Evolutionary conservation across 2,329 filamentous ascomycete genomes (phyloP).

Genomic region (Pseudogymnoascus sp.): DNA sequence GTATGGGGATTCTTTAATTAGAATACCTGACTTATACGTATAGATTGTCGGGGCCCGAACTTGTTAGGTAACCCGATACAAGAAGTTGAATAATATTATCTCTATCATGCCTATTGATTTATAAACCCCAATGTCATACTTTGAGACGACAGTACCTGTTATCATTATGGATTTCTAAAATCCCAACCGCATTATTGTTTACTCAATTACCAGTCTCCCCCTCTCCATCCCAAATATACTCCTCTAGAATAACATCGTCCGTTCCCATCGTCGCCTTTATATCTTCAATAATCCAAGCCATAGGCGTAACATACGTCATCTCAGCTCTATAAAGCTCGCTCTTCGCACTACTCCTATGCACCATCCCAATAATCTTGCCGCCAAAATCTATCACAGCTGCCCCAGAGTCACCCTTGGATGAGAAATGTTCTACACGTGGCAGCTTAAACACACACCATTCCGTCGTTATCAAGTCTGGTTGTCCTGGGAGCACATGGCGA

Average conservation of each 20-base stretch:
- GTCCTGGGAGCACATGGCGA: not conserved
- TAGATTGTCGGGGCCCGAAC: not conserved
- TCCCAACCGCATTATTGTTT: not conserved
- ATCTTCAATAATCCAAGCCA: conserved; percentile 4
- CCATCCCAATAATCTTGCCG: not conserved
- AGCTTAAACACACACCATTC: not conserved
- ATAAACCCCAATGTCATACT: not conserved
- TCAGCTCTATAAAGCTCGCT: not conserved
- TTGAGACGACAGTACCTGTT: not conserved
- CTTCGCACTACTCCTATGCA: not conserved
- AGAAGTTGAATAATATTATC: not conserved
- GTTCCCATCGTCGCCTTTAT: not conserved
- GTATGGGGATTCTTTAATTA: not conserved
- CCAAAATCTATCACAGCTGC: not conserved
- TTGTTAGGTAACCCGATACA: not conserved
- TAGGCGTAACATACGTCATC: conserved; percentile 2
- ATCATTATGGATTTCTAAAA: not conserved
- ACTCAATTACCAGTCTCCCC: not conserved
- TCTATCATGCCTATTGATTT: not conserved
- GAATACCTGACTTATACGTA: not conserved
- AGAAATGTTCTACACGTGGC: not conserved
- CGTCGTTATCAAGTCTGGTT: not conserved
- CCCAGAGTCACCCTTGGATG: not conserved
- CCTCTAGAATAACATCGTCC: not conserved
- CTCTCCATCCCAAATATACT: not conserved